Base-by-base conservation (phyloP, 768 basidiomycete species). In the Termitomyces sp. region DNA sequence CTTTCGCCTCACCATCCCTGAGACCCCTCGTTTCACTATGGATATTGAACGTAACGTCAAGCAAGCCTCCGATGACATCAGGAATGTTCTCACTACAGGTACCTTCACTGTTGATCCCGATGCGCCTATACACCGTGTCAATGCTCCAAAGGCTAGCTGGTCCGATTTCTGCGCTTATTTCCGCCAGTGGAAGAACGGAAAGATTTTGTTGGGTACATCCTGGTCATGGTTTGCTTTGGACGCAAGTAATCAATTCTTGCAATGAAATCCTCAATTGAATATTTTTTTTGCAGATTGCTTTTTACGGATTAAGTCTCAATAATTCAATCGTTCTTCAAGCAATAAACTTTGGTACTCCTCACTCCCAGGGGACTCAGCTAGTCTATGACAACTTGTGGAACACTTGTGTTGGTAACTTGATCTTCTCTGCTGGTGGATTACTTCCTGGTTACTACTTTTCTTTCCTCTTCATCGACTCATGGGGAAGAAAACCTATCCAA, bases 171-270 rank as follows among this genome's bases (percentile, higher is more conserved):
- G 66, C 0, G 61, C 60, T 0, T 76, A 92, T 75, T 94, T 92
- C 66, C 70, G 81, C 46, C 72, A 87, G 65, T 88, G 87, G 87
- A 65, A 85, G 70, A 92, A 96, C 70, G 70, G 79, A 62, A 94
- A 94, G 74, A 72, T 92, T 52, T 79, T 94, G 55, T 70, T 94
- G 48, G 93, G 90, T n/a, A 79, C 85, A 0, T 71, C 90, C 0
- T 94, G 87, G 69, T 89, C 87, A 10, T 95, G 93, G 93, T 94
- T 94, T 61, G 92, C 92, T 6, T 80, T 93, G n/a, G 92, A 91
- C 63, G 86, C 86, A 30, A 55, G 87, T 76, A 9, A 8, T 30
- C 24, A 9, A 5, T 26, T 24, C 24, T 20, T 48, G n/a, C 9
- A 30, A 20, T 24, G 40, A 16, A 33, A 46, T 40, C 2, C 10